Evolutionary conservation across 148 eudicot species (phyloP).

Genomic region (Vaccinium myrtillus): DNA sequence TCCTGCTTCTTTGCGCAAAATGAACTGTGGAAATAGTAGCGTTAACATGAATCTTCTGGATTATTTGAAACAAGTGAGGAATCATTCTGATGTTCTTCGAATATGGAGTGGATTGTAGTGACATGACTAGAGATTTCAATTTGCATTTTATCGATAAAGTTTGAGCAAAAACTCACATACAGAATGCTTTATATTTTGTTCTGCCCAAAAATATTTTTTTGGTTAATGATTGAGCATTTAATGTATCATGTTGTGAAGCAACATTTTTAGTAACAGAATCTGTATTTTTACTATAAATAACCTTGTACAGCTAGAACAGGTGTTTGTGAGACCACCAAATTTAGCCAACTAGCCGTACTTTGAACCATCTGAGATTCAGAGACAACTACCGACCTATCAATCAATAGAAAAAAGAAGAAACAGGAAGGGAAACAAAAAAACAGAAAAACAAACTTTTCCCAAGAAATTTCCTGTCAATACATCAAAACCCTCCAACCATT

Average conservation of each 20-base stretch:
- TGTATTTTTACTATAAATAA: slow-evolving; percentile 6
- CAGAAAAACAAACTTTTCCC: neutral
- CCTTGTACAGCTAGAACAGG: neutral
- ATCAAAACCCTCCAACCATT: slow-evolving; percentile 1
- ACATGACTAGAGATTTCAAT: neutral
- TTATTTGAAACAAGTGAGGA: neutral
- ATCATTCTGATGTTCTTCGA: neutral
- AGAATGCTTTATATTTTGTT: neutral
- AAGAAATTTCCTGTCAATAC: neutral
- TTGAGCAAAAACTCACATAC: neutral
- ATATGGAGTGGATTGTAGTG: neutral
- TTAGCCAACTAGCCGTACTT: neutral
- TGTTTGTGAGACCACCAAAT: neutral
- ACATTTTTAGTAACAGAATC: neutral
- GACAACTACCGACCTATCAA: neutral
- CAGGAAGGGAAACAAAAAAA: too few relatives aligned
- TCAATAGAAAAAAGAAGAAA: neutral
- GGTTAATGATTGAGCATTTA: neutral
- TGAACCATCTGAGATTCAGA: neutral
- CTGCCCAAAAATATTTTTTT: neutral
- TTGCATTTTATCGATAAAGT: neutral
- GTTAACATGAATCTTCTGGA: neutral
- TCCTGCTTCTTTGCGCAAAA: neutral
- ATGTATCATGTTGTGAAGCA: neutral
- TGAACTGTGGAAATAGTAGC: neutral